Conservation (phyloP, 2,329 filamentous ascomycete genomes). For the Penicillium sp. region DNA sequence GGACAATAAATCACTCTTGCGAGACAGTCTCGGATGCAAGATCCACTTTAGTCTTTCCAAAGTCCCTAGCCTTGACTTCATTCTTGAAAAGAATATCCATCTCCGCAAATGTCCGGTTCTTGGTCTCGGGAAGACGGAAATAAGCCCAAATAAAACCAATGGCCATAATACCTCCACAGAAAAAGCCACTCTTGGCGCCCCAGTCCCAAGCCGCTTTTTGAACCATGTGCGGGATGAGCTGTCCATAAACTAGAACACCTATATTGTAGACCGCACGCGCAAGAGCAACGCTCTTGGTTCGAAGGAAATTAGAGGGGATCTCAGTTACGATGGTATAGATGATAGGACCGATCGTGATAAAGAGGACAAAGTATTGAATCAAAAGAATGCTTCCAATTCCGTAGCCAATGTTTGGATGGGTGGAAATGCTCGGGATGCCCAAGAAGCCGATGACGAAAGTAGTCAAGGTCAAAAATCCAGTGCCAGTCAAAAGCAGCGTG, state of each 20-base stretch:
- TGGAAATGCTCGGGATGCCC: slow-evolving; percentile 9
- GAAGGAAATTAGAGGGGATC: slow-evolving; percentile 12
- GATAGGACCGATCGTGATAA: slow-evolving; percentile 17
- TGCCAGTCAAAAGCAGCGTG: slow-evolving; percentile 11
- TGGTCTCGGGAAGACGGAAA: slow-evolving; percentile 18
- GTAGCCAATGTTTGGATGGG: slow-evolving; percentile 15
- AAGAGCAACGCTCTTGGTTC: slow-evolving; percentile 14
- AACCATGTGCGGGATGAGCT: slow-evolving; percentile 15
- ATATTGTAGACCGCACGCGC: slow-evolving; percentile 16
- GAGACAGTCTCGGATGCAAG: slow-evolving; percentile 11
- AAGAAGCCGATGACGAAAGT: slow-evolving; percentile 17
- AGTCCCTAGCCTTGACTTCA: slow-evolving; percentile 13
- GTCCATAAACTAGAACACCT: slow-evolving; percentile 13
- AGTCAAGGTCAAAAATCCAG: slow-evolving; percentile 13
- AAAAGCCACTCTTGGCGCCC: slow-evolving; percentile 16
- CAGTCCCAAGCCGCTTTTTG: slow-evolving; percentile 13
- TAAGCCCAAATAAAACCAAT: slow-evolving; percentile 16
- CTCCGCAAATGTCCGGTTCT: slow-evolving; percentile 16
- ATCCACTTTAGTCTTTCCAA: slow-evolving; percentile 12
- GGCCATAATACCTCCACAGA: slow-evolving; percentile 12
- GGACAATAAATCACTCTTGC: neutral
- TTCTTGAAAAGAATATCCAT: slow-evolving; percentile 18
- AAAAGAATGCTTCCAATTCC: slow-evolving; percentile 16
- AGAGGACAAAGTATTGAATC: slow-evolving; percentile 17
- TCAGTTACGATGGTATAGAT: slow-evolving; percentile 18